Evolutionary conservation across 192 early-diverging fungal species (phyloP).

Genomic region (Coemansia sp.): DNA sequence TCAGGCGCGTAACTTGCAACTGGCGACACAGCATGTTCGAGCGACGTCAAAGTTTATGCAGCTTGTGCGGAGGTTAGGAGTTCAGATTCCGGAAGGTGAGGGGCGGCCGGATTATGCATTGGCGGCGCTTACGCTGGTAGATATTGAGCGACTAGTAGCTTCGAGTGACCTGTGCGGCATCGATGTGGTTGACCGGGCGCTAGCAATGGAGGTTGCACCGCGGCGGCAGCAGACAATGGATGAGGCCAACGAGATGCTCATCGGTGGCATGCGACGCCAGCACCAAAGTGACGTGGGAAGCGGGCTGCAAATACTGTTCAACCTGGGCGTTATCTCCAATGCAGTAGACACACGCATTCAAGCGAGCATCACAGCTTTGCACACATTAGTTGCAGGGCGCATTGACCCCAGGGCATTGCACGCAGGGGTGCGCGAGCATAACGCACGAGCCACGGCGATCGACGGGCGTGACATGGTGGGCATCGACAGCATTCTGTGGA

Average conservation of each 20-base stretch:
- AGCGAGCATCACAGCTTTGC: constrained; percentile 9
- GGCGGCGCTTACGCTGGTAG: constrained; percentile 38
- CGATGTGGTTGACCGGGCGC: constrained; percentile 21
- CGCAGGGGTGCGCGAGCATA: constrained; percentile 28
- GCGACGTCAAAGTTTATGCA: constrained; percentile 30
- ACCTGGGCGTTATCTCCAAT: constrained; percentile 24
- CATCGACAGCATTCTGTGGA: constrained; percentile 25
- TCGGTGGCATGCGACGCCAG: constrained; percentile 24
- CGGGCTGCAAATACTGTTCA: constrained; percentile 33
- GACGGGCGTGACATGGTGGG: constrained; percentile 40
- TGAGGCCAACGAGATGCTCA: constrained; percentile 25
- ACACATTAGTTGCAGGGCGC: not conserved
- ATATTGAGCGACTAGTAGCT: constrained; percentile 24
- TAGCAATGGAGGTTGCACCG: not conserved
- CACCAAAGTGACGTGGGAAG: constrained; percentile 28
- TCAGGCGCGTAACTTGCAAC: constrained; percentile 34
- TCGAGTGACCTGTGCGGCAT: constrained; percentile 22
- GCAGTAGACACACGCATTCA: constrained; percentile 12
- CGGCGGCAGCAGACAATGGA: constrained; percentile 11
- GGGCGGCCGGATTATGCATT: constrained; percentile 24
- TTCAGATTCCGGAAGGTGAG: constrained; percentile 7
- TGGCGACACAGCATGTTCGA: constrained; percentile 19
- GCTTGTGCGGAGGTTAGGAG: constrained; percentile 26
- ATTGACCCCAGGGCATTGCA: constrained; percentile 15
- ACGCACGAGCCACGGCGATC: constrained; percentile 12